Evolutionary conservation across 2,329 filamentous ascomycete genomes (phyloP), one percentile per base, ranked within the genome.

Genomic region (Fusarium anthophilum): DNA sequence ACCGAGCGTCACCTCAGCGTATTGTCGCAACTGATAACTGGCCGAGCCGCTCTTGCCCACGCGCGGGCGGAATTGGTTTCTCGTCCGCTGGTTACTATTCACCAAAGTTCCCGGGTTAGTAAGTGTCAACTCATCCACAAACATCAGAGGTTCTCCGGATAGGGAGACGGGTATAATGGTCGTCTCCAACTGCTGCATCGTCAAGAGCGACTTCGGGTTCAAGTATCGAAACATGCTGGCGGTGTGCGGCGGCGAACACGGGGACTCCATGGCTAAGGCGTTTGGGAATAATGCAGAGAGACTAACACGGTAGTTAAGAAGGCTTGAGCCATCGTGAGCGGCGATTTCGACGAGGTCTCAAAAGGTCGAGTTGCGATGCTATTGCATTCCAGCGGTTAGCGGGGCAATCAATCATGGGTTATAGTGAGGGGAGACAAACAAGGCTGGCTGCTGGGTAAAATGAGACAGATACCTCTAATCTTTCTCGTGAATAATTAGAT

Each of bases 1-100:
- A 41, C 96, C 96, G 43, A 99, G 88, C 17, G 96, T 99, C 51
- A 97, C 96, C 83, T 99, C 97, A 59, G 96, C 96, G 88, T 98
- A 99, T 83, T 99, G 96, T 83, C 96, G 93, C 77, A 99, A 88
- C 84, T 98, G 96, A 86, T 97, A 97, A 89, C 87, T 90, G 32
- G 88, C 97, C 78, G 91, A 94, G 61, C 94, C 97, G 66, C 95
- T 95, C 83, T 96, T 97, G 80, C 92, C 93, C 72, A 92, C 92
- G 79, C 95, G 93, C 43, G 96, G 94, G 81, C 95, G 94, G 87
- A 98, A 98, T 77, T 96, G 94, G 80, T 94, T 95, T 83, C 94
- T 91, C 77, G 94, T 94, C 80, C 95, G 93, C 82, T 95, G 92
- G 86, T 96, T 96, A 77, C 94, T 96, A 81, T 80, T 71, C 30